Conservation (phyloP, 1,284 basidiomycete genomes). For the Rhodotorula sp. region DNA sequence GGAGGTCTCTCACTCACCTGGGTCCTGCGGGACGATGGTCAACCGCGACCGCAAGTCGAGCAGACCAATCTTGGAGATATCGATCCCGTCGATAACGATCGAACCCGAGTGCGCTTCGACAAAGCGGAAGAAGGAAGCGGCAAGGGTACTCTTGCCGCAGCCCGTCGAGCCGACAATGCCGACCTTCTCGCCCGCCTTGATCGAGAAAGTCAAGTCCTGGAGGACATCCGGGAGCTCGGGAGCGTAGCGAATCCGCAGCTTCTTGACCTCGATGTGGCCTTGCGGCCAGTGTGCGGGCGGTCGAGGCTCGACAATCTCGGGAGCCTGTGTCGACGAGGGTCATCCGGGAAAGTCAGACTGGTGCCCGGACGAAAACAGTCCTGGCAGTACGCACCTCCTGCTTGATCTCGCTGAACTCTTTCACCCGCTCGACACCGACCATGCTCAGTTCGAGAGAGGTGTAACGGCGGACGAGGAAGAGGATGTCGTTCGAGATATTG, state of each 20-base stretch:
- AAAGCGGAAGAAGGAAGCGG: conserved; percentile 92
- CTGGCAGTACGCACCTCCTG: conserved; percentile 37
- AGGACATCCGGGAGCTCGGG: conserved; percentile 70
- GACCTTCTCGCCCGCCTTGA: conserved; percentile 72
- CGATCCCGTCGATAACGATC: conserved; percentile 83
- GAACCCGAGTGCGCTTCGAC: conserved; percentile 80
- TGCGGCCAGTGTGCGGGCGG: conserved; percentile 71
- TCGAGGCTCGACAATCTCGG: conserved; percentile 63
- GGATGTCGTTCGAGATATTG: conserved; percentile 48
- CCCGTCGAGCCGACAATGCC: conserved; percentile 72
- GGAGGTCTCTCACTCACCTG: conserved; percentile 52
- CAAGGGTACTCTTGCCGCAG: conserved; percentile 81
- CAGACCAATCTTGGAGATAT: conserved; percentile 81
- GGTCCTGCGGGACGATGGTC: conserved; percentile 82
- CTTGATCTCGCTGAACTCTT: conserved; percentile 77
- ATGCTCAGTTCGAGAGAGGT: conserved; percentile 76
- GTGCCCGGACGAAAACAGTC: background rate
- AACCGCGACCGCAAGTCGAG: conserved; percentile 72
- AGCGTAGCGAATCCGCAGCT: conserved; percentile 69
- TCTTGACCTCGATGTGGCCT: conserved; percentile 61
- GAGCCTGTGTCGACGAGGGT: conserved; percentile 7
- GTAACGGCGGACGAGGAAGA: conserved; percentile 50
- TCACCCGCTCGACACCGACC: conserved; percentile 89
- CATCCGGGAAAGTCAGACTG: background rate
- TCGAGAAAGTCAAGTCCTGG: conserved; percentile 62